A percentile compares a stretch with the other conserved stretches of the same genome.
Conservation (phyloP, 164 flowering plant species). For the Kalanchoe fedtschenkoi region DNA sequence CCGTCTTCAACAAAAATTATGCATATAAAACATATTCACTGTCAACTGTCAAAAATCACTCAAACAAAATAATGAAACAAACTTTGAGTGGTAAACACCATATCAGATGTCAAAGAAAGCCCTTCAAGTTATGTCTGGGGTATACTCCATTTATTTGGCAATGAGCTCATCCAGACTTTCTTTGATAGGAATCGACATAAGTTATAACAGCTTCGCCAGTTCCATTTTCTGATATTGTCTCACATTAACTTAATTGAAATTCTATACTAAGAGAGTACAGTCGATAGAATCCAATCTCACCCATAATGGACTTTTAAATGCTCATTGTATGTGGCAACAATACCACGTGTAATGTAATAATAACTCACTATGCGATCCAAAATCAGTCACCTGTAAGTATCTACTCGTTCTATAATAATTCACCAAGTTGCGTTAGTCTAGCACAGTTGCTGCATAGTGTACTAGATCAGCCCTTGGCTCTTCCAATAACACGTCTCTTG, state of each 20-base stretch:
- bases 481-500: constrained; percentile 53
- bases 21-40: too few relatives aligned
- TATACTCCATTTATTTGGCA: constrained; percentile 90
- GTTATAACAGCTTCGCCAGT: constrained; percentile 81
- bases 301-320: constrained; percentile 97
- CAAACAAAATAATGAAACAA: too few relatives aligned
- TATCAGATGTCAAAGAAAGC: constrained; percentile 90
- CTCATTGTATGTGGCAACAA: constrained; percentile 87
- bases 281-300: constrained; percentile 90
- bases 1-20: too few relatives aligned
- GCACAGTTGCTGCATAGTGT: constrained; percentile 88
- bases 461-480: constrained; percentile 94
- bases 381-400: constrained; percentile 93
- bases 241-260: constrained; percentile 90
- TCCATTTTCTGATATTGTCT: constrained; percentile 98
- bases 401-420: constrained; percentile 95
- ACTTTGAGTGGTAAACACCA: constrained; percentile 96
- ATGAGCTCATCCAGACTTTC: constrained; percentile 96
- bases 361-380: constrained; percentile 98
- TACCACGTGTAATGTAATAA: constrained; percentile 87
- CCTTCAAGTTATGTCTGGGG: constrained; percentile 98
- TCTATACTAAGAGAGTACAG: constrained; percentile 95
- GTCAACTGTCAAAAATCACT: too few relatives aligned
- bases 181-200: constrained; percentile 92
- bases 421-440: constrained; percentile 83